Evolutionary conservation across 306 rosid genomes (phyloP).

Genomic region (Lablab purpureus): DNA sequence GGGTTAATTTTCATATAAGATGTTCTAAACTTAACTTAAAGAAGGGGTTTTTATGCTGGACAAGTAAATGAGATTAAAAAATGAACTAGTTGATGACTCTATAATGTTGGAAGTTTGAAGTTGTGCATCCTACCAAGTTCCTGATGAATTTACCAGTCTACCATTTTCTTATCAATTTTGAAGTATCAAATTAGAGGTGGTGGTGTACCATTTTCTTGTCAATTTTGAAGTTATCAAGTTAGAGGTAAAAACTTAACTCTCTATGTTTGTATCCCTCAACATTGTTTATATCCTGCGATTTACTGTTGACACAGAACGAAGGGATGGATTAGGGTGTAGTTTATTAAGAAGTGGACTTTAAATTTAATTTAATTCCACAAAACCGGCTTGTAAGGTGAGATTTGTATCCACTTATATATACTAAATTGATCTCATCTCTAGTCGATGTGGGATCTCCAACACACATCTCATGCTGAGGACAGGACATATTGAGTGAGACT

Average conservation of each 20-base stretch:
- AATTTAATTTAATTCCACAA: too few relatives aligned
- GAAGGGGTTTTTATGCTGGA: not conserved
- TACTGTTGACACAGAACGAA: too few relatives aligned
- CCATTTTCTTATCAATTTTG: not conserved
- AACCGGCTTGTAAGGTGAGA: too few relatives aligned
- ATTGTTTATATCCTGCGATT: too few relatives aligned
- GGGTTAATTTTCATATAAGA: not conserved
- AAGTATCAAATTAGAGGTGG: not conserved
- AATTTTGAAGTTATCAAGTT: not conserved
- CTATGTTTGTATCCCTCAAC: not conserved
- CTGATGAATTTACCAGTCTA: not conserved
- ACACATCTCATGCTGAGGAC: too few relatives aligned
- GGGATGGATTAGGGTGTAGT: too few relatives aligned
- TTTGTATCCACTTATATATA: too few relatives aligned
- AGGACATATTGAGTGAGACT: too few relatives aligned
- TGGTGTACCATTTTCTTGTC: too few relatives aligned
- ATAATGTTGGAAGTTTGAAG: not conserved
- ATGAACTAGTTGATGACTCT: not conserved
- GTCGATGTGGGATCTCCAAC: too few relatives aligned
- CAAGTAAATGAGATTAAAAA: not conserved
- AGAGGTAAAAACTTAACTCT: not conserved
- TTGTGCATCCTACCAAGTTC: slow-evolving; percentile 11
- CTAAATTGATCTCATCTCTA: too few relatives aligned
- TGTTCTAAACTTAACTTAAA: not conserved
- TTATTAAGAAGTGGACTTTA: too few relatives aligned